These are phyloP conservation scores for Oryza glaberrima DNA, from an alignment of 176 grass and related monocot genomes.

Conservation along the genomic window DNA sequence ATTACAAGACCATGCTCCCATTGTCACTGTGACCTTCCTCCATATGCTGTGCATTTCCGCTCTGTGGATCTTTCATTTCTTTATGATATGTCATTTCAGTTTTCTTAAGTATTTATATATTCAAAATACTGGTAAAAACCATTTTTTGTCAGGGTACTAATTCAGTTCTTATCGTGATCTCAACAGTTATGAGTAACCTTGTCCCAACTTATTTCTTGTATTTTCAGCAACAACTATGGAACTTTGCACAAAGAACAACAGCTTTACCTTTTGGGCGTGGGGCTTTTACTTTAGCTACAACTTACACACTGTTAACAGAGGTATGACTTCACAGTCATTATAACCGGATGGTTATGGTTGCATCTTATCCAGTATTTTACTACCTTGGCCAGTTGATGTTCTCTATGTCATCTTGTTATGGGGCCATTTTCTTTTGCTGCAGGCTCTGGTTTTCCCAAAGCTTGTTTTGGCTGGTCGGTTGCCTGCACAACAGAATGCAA, in stretches of 20 bases:
- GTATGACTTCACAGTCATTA: constrained; percentile 45
- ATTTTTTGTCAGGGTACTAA: constrained; percentile 19
- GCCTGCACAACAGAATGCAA: constrained; percentile 96
- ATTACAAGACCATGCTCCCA: constrained; percentile 7
- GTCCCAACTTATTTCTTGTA: constrained; percentile 20
- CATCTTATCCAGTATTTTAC: constrained; percentile 27
- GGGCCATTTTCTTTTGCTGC: constrained; percentile 45
- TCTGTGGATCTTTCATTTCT: constrained; percentile 16
- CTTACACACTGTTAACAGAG: constrained; percentile 93
- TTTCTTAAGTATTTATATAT: constrained; percentile 28
- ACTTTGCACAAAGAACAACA: constrained; percentile 96
- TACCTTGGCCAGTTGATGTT: not conserved
- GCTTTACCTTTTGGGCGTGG: constrained; percentile 92
- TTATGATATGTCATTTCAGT: constrained; percentile 15
- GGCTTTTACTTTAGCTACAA: constrained; percentile 95
- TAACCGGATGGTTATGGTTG: constrained; percentile 40
- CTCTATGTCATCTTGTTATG: constrained; percentile 7
- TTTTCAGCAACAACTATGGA: constrained; percentile 95
- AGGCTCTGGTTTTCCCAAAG: constrained; percentile 91
- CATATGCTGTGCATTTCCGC: not conserved
- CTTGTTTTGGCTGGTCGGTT: constrained; percentile 91
- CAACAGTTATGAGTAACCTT: constrained; percentile 14
- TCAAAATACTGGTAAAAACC: not conserved
- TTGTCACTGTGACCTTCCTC: not conserved
- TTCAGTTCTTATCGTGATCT: constrained; percentile 10